Conservation (phyloP, 495 filamentous ascomycete genomes). For the Aspergillus sclerotioniger region DNA sequence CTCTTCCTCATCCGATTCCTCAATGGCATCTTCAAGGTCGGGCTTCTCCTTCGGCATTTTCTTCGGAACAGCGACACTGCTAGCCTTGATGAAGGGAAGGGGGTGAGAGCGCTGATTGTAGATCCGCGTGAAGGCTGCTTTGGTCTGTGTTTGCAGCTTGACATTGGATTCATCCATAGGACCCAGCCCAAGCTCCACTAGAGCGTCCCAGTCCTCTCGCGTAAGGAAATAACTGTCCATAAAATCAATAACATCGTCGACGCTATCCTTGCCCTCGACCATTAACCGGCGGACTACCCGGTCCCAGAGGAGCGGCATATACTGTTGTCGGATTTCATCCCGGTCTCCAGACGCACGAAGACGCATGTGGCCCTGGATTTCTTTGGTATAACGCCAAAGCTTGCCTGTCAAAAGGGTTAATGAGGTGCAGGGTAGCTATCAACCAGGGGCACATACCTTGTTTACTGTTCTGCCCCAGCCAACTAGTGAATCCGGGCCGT, state of each 20-base stretch:
- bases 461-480: conserved; percentile 95
- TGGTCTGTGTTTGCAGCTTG: conserved; percentile 80
- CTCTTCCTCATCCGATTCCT: conserved; percentile 79
- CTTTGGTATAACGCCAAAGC: conserved; percentile 79
- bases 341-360: conserved; percentile 88
- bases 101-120: conserved; percentile 89
- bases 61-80: conserved; percentile 69
- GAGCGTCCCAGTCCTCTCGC: conserved; percentile 87
- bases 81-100: conserved; percentile 93
- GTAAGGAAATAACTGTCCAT: conserved; percentile 99
- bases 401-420: conserved; percentile 53
- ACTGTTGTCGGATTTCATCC: conserved; percentile 91
- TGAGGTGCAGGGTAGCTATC: not conserved
- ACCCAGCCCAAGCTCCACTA: conserved; percentile 88
- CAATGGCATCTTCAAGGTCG: conserved; percentile 93
- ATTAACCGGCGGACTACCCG: conserved; percentile 69
- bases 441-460: conserved; percentile 48
- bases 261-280: conserved; percentile 68
- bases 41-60: conserved; percentile 71
- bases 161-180: conserved; percentile 70
- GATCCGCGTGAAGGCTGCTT: conserved; percentile 81
- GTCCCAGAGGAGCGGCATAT: conserved; percentile 86
- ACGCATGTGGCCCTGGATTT: conserved; percentile 96
- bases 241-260: conserved; percentile 73
- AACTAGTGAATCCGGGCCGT: conserved; percentile 70